Evolutionary conservation across 1,139 yeast species (phyloP).

Genomic region (Geotrichum citri-aurantii): DNA sequence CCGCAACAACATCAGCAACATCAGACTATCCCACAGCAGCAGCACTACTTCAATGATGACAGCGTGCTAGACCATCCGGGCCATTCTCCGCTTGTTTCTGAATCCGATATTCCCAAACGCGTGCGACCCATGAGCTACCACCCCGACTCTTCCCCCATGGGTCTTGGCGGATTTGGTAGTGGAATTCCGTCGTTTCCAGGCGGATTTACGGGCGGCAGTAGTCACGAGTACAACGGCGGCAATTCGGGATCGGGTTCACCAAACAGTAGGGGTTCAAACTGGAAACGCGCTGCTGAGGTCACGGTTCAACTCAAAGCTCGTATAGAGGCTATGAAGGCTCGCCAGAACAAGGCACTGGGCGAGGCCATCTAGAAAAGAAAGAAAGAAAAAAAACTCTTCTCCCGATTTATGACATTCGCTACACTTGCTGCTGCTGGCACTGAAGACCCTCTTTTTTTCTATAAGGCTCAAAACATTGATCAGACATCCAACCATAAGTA

Average conservation of each 20-base stretch:
- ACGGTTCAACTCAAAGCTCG: constrained; percentile 80
- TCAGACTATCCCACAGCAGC: not conserved
- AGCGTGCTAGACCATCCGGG: not conserved
- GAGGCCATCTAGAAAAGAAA: not conserved
- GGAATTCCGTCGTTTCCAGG: not conserved
- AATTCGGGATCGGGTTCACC: not conserved
- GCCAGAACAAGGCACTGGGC: constrained; percentile 3
- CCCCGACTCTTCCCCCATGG: not conserved
- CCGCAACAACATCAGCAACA: not conserved
- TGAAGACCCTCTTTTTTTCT: too few relatives aligned
- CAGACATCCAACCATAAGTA: too few relatives aligned
- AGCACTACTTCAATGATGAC: not conserved
- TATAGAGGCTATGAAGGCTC: constrained; percentile 81
- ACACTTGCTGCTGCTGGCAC: too few relatives aligned
- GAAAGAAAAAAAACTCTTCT: too few relatives aligned
- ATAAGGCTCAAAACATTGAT: too few relatives aligned
- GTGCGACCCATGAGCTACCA: not conserved
- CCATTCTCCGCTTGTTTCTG: not conserved
- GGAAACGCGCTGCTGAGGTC: constrained; percentile 88
- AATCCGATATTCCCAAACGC: not conserved
- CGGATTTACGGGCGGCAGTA: not conserved
- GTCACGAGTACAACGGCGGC: not conserved
- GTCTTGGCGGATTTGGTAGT: not conserved
- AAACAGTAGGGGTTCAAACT: constrained; percentile 37
- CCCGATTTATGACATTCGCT: too few relatives aligned